Evolutionary conservation across 371 early-diverging fungal species (phyloP).

Genomic region (Smittium culicis): DNA sequence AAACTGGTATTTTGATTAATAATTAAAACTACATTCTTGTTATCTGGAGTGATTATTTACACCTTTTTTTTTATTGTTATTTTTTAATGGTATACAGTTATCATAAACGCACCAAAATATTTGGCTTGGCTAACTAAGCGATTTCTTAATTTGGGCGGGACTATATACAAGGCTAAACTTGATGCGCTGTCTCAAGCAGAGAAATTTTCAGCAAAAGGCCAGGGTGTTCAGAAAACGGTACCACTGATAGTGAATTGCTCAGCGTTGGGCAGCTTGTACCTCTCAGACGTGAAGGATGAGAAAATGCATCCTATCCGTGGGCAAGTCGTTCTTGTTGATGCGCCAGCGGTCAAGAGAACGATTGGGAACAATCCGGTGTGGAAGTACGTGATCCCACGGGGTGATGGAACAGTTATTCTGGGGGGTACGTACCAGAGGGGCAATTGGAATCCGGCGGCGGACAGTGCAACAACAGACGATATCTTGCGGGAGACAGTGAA

Average conservation of each 20-base stretch:
- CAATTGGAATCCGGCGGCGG: conserved; percentile 23
- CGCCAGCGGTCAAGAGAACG: conserved; percentile 15
- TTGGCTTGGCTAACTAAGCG: conserved; percentile 31
- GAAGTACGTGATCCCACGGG: conserved; percentile 43
- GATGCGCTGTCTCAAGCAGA: background rate
- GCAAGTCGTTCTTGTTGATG: conserved; percentile 39
- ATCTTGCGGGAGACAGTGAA: conserved; percentile 35
- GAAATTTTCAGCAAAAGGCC: background rate
- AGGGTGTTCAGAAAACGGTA: no score
- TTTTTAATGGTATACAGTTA: conserved; percentile 18
- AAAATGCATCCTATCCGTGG: conserved; percentile 39
- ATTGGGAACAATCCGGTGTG: background rate
- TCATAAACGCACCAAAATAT: conserved; percentile 40
- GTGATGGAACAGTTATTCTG: conserved; percentile 39
- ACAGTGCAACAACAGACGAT: conserved; percentile 20
- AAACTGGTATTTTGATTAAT: background rate
- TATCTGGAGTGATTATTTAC: no score
- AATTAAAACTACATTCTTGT: background rate
- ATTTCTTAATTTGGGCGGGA: conserved; percentile 33
- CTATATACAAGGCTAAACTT: conserved; percentile 11
- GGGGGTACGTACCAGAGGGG: conserved; percentile 41
- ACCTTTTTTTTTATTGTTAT: background rate
- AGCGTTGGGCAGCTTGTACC: conserved; percentile 32
- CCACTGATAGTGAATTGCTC: conserved; percentile 41
- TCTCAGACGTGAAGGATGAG: conserved; percentile 41